Conservation (phyloP, 495 filamentous ascomycete species). For the Filosporella fistucella region DNA sequence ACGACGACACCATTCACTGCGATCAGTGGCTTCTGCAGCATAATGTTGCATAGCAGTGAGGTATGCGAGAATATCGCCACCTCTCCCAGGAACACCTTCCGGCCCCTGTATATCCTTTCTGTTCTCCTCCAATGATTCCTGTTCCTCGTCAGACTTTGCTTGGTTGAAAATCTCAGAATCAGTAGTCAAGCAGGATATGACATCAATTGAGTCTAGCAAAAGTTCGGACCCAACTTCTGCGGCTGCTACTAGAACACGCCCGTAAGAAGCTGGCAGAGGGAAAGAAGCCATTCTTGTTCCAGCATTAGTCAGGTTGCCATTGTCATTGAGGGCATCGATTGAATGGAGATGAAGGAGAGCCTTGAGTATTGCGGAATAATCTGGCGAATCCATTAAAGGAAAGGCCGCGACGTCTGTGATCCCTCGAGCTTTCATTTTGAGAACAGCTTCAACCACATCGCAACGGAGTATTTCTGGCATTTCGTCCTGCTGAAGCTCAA, state of each 20-base stretch:
- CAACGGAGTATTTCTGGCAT: constrained; percentile 87
- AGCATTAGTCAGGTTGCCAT: constrained; percentile 66
- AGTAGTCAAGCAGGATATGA: constrained; percentile 81
- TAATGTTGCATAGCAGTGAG: constrained; percentile 80
- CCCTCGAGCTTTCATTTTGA: constrained; percentile 92
- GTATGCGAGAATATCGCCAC: constrained; percentile 89
- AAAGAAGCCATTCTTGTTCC: constrained; percentile 76
- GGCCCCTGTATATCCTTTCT: constrained; percentile 56
- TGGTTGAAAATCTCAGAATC: constrained; percentile 84
- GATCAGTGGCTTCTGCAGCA: constrained; percentile 66
- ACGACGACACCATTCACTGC: constrained; percentile 70
- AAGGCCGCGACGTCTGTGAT: constrained; percentile 79
- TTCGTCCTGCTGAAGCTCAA: constrained; percentile 63
- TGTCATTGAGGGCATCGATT: constrained; percentile 69
- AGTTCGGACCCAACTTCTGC: constrained; percentile 64
- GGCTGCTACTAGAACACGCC: constrained; percentile 78
- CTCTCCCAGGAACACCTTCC: constrained; percentile 51
- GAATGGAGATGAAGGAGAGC: constrained; percentile 75
- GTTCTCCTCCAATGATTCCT: constrained; percentile 67
- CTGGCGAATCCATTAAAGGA: constrained; percentile 78
- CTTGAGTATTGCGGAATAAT: constrained; percentile 72
- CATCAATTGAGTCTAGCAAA: constrained; percentile 81
- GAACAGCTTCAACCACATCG: constrained; percentile 77
- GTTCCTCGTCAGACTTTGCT: constrained; percentile 72
- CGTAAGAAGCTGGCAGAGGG: constrained; percentile 77